Conservation (phyloP, 306 rosid species). For the Citrullus amarus region DNA sequence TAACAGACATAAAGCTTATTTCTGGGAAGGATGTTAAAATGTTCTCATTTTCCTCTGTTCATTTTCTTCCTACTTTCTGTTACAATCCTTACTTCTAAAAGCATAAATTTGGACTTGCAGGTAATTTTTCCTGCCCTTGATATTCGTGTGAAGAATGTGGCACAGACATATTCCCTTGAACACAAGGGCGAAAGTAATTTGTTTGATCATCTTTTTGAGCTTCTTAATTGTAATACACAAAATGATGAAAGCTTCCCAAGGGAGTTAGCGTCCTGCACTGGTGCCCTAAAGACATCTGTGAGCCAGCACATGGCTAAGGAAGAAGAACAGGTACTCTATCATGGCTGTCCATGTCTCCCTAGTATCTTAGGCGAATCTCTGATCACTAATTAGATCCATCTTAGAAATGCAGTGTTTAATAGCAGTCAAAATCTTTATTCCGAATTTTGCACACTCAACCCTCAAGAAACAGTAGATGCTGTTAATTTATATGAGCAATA, state of each 20-base stretch:
- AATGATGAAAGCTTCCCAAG: slow-evolving; percentile 68
- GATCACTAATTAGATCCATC: not conserved
- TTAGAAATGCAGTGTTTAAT: not conserved
- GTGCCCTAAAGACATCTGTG: slow-evolving; percentile 80
- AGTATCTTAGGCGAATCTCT: not conserved
- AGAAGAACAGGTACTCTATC: slow-evolving; percentile 79
- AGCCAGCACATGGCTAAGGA: slow-evolving; percentile 99
- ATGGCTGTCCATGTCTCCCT: not conserved
- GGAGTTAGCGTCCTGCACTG: slow-evolving; percentile 93
- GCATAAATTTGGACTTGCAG: slow-evolving; percentile 34
- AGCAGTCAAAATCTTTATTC: not conserved
- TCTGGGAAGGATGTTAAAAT: slow-evolving; percentile 2
- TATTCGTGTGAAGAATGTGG: slow-evolving; percentile 98
- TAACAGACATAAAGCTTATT: not conserved
- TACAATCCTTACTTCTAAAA: slow-evolving; percentile 12
- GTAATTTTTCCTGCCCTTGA: slow-evolving; percentile 97
- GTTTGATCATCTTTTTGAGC: slow-evolving; percentile 74
- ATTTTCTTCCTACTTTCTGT: slow-evolving; percentile 13
- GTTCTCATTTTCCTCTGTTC: not conserved
- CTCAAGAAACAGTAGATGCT: not conserved
- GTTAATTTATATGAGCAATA: not conserved
- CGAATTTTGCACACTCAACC: not conserved
- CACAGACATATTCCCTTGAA: slow-evolving; percentile 93
- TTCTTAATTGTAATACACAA: slow-evolving; percentile 47
- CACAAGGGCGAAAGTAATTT: slow-evolving; percentile 94